Base-by-base conservation (phyloP, 768 basidiomycete species). In the Mrakia gelida region DNA sequence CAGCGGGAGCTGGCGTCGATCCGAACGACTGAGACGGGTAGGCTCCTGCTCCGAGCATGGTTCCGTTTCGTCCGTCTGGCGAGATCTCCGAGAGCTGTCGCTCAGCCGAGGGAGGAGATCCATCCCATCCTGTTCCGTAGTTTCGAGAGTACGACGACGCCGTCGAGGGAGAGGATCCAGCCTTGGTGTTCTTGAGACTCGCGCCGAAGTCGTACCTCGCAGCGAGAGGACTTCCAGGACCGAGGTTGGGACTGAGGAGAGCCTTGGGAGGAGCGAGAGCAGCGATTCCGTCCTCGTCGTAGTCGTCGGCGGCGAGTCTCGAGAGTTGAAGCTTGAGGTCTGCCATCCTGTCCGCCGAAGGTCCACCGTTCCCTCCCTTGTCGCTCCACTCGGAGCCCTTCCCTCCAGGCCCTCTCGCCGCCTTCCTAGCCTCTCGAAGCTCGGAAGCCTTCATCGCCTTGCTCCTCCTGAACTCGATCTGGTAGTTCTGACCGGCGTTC, bases 401-500 rank as follows among this genome's bases (percentile, higher is more conserved):
- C 18, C 77, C 43, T 15, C 59, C 56, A 15, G 61, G 41, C 28
- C 30, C 61, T 45, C 67, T 70, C 34, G 21, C 67, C n/a, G 72
- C 73, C 72, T 49, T 73, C 34, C 62, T 43, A 11, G 54, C 74
- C 43, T 78, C 77, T 3, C 72, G 38, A 26, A 78, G 15, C 43
- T 73, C 63, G 45, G 77, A 63, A 10, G 59, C 72, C 72, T 68
- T 67, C 63, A 73, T 34, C 9, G 45, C 63, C 30, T 59, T 49
- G 49, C n/a, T n/a, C 81, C 84, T 85, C 54, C 82, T 82, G 82
- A 98, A 95, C 79, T 87, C 89, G 75, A 92, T 88, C 71, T 89
- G 86, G 84, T 96, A 98, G 83, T 98, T 93, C 76, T 87, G 83
- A 2, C 91, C 91, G 43, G 81, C 83, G 82, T 98, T 97, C 85